A percentile compares a stretch with the other conserved stretches of the same genome.
phyloP scores from a whole-genome alignment of 2,329 filamentous ascomycete genomes.

The Drechslera avenae region DNA sequence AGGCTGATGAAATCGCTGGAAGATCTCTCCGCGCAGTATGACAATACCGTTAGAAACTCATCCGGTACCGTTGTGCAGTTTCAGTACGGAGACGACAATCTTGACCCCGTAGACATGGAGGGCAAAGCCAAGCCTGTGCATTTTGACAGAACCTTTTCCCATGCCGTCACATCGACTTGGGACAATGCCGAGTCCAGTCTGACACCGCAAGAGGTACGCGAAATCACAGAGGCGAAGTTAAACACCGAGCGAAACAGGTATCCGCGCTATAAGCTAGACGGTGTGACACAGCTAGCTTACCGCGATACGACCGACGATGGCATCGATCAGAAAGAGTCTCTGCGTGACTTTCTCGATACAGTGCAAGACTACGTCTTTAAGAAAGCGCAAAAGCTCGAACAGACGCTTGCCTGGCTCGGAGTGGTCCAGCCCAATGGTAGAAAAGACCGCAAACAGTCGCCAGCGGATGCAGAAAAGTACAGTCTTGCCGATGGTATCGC shows the following conservation, averaged over 20 bases:
- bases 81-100: constrained; percentile 92
- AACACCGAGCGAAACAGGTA: constrained; percentile 67
- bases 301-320: constrained; percentile 68
- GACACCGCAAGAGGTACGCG: constrained; percentile 73
- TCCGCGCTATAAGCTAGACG: constrained; percentile 40
- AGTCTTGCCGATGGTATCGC: constrained; percentile 69
- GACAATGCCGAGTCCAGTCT: constrained; percentile 76
- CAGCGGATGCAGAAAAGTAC: constrained; percentile 46
- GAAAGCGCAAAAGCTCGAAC: constrained; percentile 67
- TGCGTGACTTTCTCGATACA: constrained; percentile 78
- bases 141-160: constrained; percentile 88
- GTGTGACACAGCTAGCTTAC: constrained; percentile 63
- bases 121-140: constrained; percentile 89
- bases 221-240: constrained; percentile 71
- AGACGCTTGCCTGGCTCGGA: constrained; percentile 41
- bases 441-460: constrained; percentile 15
- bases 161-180: constrained; percentile 76
- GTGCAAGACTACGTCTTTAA: constrained; percentile 73
- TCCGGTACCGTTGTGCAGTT: constrained; percentile 91
- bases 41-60: constrained; percentile 92
- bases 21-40: constrained; percentile 90
- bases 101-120: constrained; percentile 98
- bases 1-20: constrained; percentile 97
- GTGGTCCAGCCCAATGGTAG: constrained; percentile 21
- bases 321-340: constrained; percentile 69